These are phyloP conservation scores for Dryas alaskensis DNA, from an alignment of 306 rosid genomes.

Conservation along the genomic window DNA sequence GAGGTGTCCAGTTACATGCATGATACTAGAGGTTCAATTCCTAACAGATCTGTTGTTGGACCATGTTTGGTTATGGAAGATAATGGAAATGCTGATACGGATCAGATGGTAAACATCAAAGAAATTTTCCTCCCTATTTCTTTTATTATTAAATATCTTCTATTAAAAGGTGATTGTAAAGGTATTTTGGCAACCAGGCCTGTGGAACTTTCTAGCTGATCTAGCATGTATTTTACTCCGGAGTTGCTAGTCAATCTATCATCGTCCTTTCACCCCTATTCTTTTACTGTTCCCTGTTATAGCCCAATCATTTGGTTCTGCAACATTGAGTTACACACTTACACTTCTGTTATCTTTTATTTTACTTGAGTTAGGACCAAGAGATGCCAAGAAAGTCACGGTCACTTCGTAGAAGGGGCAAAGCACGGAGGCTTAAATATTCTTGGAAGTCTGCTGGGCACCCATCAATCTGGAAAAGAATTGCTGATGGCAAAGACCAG, in stretches of 20 bases:
- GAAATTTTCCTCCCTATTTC: slow-evolving; percentile 8
- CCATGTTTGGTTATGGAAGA: slow-evolving; percentile 55
- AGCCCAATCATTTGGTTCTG: slow-evolving; percentile 19
- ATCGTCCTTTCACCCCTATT: neutral
- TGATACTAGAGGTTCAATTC: slow-evolving; percentile 58
- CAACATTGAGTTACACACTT: slow-evolving; percentile 12
- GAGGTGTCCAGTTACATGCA: slow-evolving; percentile 84
- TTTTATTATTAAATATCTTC: neutral
- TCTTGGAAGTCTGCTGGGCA: slow-evolving; percentile 74
- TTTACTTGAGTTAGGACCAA: slow-evolving; percentile 48
- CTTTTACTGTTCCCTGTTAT: neutral
- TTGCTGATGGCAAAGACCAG: slow-evolving; percentile 52
- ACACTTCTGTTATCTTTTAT: neutral
- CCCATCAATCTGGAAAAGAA: slow-evolving; percentile 65
- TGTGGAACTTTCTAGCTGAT: neutral
- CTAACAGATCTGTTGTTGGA: slow-evolving; percentile 40
- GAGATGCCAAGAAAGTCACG: slow-evolving; percentile 75
- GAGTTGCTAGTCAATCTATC: slow-evolving; percentile 3
- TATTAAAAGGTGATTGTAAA: neutral
- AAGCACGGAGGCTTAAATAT: slow-evolving; percentile 75
- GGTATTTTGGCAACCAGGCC: neutral
- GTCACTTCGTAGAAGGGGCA: slow-evolving; percentile 79
- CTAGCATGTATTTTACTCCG: neutral
- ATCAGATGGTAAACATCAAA: slow-evolving; percentile 47
- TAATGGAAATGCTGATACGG: slow-evolving; percentile 54